Evolutionary conservation across 2,329 filamentous ascomycete species (phyloP).

Genomic region (Hortaea werneckii): DNA sequence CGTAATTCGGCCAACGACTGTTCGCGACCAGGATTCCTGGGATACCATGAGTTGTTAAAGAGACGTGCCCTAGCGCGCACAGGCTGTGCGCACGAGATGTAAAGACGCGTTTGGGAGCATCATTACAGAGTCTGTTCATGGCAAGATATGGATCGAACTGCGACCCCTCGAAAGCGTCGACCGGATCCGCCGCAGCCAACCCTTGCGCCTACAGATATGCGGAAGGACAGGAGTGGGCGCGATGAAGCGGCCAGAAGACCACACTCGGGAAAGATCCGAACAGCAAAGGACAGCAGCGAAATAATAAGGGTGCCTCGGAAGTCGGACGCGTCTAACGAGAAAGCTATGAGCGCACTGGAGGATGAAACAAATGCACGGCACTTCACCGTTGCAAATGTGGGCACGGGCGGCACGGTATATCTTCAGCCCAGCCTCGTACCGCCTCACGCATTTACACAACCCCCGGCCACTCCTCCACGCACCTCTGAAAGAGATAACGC

Average conservation of each 20-base stretch:
- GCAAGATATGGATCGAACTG: conserved; percentile 17
- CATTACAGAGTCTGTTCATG: conserved; percentile 7
- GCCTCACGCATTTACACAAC: conserved; percentile 10
- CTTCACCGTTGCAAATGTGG: conserved; percentile 39
- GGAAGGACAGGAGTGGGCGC: conserved; percentile 4
- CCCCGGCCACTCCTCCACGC: conserved; percentile 20
- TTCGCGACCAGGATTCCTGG: no score
- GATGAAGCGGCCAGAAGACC: conserved; percentile 1
- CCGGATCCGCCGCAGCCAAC: conserved; percentile 13
- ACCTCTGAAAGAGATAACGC: conserved; percentile 12
- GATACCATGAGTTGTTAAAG: no score
- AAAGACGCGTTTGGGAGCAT: no score
- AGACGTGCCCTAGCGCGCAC: no score
- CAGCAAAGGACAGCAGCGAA: conserved; percentile 13
- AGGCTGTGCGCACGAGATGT: no score
- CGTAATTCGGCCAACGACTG: no score
- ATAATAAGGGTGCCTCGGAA: conserved; percentile 10
- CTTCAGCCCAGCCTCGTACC: conserved; percentile 30
- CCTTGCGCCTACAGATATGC: conserved; percentile 7
- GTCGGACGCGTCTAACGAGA: conserved; percentile 7
- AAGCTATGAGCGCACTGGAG: conserved; percentile 9
- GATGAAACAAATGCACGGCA: conserved; percentile 22
- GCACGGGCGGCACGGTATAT: conserved; percentile 38
- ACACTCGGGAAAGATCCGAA: conserved; percentile 11
- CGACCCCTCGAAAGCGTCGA: conserved; percentile 13